Evolutionary conservation across 2,329 filamentous ascomycete genomes (phyloP), one percentile per base, ranked within the genome.

Genomic region (Pseudogymnoascus sp.): DNA sequence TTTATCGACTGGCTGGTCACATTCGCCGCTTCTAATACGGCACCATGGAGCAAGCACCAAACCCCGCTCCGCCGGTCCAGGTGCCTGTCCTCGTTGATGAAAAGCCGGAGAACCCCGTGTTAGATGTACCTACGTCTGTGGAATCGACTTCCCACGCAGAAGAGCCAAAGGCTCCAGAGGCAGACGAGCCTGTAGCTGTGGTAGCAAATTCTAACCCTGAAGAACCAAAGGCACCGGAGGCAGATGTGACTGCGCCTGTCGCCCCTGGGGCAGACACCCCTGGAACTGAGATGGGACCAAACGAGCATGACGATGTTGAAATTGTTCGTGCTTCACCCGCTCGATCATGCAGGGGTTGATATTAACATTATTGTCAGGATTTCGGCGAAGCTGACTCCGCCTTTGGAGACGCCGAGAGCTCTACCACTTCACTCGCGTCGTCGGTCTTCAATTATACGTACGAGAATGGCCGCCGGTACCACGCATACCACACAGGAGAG

Each of bases 401-500:
- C 33, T 40, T 58, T 58, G 40, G 40, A 26, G 39, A 60, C 7
- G 26, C 11, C 26, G 60, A 29, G 31, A 58, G 44, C 35, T 50
- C 54, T 21, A 62, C 60, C 11, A 60, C 62, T n/a, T 64, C 64
- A 4, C 21, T 67, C 11, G 58, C 60, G 35, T 62, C 61, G 2
- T 64, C 65, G 58, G 60, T 66, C 9, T 66, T 61, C 57, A 61
- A 65, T 24, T 65, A 65, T 54, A 58, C 64, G 37, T 59, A 64
- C 35, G 66, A 67, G 37, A 67, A 67, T 65, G 66, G 66, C 8
- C 59, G 66, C 4, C 65, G 64, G 3, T 67, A 66, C 50, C 66
- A 67, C 63, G 60, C 62, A 7, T 67, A 8, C 64, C 74, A 76
- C 24, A 73, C 76, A 44, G 78, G 78, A 2, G 67, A 75, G 21